Evolutionary conservation across 192 early-diverging fungal species (phyloP).

Genomic region (Entophlyctis helioformis): DNA sequence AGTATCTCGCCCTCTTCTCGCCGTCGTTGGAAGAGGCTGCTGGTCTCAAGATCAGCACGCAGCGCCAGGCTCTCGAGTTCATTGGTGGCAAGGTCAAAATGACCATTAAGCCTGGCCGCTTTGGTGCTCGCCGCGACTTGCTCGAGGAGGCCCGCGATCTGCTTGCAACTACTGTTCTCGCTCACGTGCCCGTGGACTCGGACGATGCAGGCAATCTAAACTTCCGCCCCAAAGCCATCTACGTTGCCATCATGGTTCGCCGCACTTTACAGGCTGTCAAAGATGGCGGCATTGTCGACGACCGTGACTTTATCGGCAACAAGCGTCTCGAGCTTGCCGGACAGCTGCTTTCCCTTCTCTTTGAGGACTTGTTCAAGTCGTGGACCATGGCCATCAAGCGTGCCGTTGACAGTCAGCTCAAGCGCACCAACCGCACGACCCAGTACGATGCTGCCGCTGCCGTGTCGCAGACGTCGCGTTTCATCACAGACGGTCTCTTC

Average conservation of each 20-base stretch:
- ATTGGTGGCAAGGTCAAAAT: constrained; percentile 70
- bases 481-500: constrained; percentile 86
- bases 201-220: constrained; percentile 42
- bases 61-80: constrained; percentile 82
- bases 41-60: constrained; percentile 61
- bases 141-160: constrained; percentile 81
- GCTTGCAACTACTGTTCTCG: constrained; percentile 72
- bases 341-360: constrained; percentile 82
- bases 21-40: constrained; percentile 80
- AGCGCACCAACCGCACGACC: constrained; percentile 72
- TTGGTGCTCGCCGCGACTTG: constrained; percentile 19
- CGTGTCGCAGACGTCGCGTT: constrained; percentile 33
- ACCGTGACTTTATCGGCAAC: constrained; percentile 97
- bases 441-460: constrained; percentile 67
- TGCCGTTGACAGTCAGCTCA: constrained; percentile 81
- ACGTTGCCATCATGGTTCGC: constrained; percentile 87
- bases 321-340: constrained; percentile 96
- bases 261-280: constrained; percentile 78
- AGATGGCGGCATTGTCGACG: constrained; percentile 74
- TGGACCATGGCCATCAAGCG: constrained; percentile 81
- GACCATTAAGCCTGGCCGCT: constrained; percentile 5
- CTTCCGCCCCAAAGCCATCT: constrained; percentile 84
- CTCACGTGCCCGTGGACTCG: constrained; percentile 77
- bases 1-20: constrained; percentile 69
- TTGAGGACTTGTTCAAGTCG: constrained; percentile 96